Evolutionary conservation across 2,329 filamentous ascomycete genomes (phyloP).

Genomic region (Zymoseptoria brevis): DNA sequence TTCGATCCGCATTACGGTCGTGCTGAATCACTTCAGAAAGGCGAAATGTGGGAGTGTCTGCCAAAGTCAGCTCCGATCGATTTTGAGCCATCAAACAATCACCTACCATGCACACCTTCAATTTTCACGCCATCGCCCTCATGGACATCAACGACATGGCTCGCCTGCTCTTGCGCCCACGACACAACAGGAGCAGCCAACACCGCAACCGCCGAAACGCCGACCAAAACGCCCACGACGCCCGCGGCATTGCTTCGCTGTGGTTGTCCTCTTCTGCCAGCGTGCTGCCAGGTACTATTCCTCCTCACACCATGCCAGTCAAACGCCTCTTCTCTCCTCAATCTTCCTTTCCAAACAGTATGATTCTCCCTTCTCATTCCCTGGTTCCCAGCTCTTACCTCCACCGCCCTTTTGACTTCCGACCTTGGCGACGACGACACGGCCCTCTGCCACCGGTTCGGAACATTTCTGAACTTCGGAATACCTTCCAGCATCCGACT

Average conservation of each 20-base stretch:
- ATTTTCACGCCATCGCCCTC: slow-evolving; percentile 1
- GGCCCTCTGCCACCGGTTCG: slow-evolving; percentile 6
- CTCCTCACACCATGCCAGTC: slow-evolving; percentile 12
- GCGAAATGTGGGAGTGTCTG: slow-evolving; percentile 9
- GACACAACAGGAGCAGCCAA: slow-evolving; percentile 14
- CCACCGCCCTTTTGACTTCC: slow-evolving; percentile 14
- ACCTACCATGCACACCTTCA: slow-evolving; percentile 3
- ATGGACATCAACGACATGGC: not conserved
- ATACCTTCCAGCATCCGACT: slow-evolving; percentile 5
- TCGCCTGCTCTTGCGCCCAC: slow-evolving; percentile 8
- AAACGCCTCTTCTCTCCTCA: slow-evolving; percentile 6
- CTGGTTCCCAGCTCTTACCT: slow-evolving; percentile 9
- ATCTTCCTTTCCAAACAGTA: not conserved
- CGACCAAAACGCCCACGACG: slow-evolving; percentile 12
- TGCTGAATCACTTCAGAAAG: slow-evolving; percentile 29
- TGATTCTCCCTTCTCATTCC: slow-evolving; percentile 1
- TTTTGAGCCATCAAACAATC: not conserved
- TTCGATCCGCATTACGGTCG: slow-evolving; percentile 39
- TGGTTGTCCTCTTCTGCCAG: slow-evolving; percentile 4
- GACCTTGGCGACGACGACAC: slow-evolving; percentile 11
- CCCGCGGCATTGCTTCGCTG: slow-evolving; percentile 14
- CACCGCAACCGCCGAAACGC: slow-evolving; percentile 16
- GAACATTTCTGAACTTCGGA: slow-evolving; percentile 1
- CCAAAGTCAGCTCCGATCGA: not conserved
- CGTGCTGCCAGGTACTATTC: slow-evolving; percentile 6